These are phyloP conservation scores for Penicillium nordicum DNA, from an alignment of 2,329 filamentous ascomycete species.

Conservation along the genomic window DNA sequence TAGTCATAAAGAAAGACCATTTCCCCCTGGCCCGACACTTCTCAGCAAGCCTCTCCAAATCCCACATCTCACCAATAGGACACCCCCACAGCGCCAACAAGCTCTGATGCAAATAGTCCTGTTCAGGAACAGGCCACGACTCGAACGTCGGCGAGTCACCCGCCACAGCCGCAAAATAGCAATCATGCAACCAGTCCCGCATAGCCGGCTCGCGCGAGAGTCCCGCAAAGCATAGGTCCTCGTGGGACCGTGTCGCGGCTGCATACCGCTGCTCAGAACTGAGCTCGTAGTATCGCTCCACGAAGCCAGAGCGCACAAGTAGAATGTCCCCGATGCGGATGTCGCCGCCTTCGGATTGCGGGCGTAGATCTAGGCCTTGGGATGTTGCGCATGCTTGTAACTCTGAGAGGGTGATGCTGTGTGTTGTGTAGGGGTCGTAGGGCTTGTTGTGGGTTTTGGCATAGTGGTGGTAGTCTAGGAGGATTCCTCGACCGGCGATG, in stretches of 20 bases:
- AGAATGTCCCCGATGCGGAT: slow-evolving; percentile 63
- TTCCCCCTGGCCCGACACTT: slow-evolving; percentile 36
- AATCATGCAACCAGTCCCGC: slow-evolving; percentile 66
- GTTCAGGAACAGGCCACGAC: slow-evolving; percentile 52
- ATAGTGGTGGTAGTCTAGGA: slow-evolving; percentile 46
- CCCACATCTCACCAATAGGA: slow-evolving; percentile 47
- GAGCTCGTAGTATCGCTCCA: slow-evolving; percentile 55
- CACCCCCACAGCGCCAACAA: slow-evolving; percentile 45
- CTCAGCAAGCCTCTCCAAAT: slow-evolving; percentile 39
- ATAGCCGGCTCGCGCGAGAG: slow-evolving; percentile 54
- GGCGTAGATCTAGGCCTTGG: slow-evolving; percentile 61
- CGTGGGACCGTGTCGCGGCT: slow-evolving; percentile 35
- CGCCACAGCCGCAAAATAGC: slow-evolving; percentile 63
- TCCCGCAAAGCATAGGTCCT: slow-evolving; percentile 47
- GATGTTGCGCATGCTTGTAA: slow-evolving; percentile 57
- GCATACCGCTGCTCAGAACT: slow-evolving; percentile 31
- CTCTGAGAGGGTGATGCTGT: slow-evolving; percentile 54
- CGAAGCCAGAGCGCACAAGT: slow-evolving; percentile 62
- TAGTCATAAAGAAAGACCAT: slow-evolving; percentile 44
- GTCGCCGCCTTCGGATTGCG: slow-evolving; percentile 52
- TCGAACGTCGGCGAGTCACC: slow-evolving; percentile 65
- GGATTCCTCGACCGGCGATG: slow-evolving; percentile 42
- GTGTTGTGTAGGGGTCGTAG: slow-evolving; percentile 52
- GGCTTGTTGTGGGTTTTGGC: slow-evolving; percentile 50
- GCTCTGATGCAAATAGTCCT: slow-evolving; percentile 40